These are phyloP conservation scores for Gossypium gossypioides DNA, from an alignment of 441 rosid species.

Conservation along the genomic window DNA sequence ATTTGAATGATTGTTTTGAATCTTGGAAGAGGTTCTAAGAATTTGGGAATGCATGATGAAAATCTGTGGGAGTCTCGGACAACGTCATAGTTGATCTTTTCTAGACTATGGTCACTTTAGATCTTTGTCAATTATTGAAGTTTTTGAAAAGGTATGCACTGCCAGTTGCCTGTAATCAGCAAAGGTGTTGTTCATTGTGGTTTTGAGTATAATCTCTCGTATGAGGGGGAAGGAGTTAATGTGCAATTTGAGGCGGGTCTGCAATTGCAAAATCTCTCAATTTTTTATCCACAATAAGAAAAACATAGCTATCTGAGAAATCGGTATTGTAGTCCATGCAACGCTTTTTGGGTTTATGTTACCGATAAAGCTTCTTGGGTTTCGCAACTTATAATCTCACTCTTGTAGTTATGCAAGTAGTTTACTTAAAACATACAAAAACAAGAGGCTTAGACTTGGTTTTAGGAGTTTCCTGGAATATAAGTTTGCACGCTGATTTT, in stretches of 20 bases:
- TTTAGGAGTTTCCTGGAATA: conserved; percentile 5
- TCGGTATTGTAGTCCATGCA: not conserved
- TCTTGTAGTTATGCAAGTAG: not conserved
- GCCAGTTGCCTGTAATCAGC: not conserved
- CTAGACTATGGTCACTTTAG: not conserved
- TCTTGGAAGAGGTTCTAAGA: not conserved
- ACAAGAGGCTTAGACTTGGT: not conserved
- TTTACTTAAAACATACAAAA: not conserved
- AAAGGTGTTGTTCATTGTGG: not conserved
- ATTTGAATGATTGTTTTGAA: not conserved
- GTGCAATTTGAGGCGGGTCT: not conserved
- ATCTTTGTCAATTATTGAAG: not conserved
- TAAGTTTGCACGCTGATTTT: not conserved
- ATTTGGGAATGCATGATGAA: not conserved
- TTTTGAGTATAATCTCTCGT: not conserved
- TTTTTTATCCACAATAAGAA: not conserved
- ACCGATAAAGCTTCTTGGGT: not conserved
- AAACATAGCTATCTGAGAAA: not conserved
- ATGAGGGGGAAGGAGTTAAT: not conserved
- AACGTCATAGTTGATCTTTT: not conserved
- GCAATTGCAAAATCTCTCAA: not conserved
- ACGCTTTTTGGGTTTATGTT: not conserved
- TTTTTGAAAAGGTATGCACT: not conserved
- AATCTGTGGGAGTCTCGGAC: not conserved
- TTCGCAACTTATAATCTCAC: not conserved